Evolutionary conservation across 2,329 filamentous ascomycete genomes (phyloP).

Genomic region (Cadophora luteo-olivacea): DNA sequence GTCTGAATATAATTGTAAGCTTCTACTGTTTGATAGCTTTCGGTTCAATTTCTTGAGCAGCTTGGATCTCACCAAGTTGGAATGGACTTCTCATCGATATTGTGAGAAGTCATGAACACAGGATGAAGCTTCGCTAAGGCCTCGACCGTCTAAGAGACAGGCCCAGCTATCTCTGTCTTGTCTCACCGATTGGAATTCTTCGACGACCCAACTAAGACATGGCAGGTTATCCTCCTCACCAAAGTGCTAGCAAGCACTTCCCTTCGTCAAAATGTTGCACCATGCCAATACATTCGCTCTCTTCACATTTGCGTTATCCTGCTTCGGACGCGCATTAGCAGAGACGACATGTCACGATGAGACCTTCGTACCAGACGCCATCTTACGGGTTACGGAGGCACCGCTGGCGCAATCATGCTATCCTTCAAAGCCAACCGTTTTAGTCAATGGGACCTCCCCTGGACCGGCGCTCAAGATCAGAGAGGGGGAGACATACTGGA

Average conservation of each 20-base stretch:
- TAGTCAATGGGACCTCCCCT: conserved; percentile 57
- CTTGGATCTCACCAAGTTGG: neutral
- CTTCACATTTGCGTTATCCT: neutral
- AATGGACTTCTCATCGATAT: too few species aligned
- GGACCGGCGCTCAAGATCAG: conserved; percentile 52
- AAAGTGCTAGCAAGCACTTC: neutral
- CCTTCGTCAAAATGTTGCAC: neutral
- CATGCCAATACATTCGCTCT: neutral
- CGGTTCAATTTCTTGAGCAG: neutral
- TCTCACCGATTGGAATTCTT: neutral
- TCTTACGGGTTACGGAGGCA: conserved; percentile 49
- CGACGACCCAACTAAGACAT: neutral
- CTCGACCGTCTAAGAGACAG: neutral
- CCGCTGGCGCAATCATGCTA: conserved; percentile 47
- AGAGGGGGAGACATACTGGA: conserved; percentile 54
- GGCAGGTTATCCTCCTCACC: neutral
- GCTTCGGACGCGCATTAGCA: neutral
- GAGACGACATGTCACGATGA: conserved; percentile 30
- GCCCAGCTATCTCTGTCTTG: neutral
- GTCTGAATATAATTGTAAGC: neutral
- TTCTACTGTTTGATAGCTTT: neutral
- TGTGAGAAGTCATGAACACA: too few species aligned
- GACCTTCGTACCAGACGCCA: conserved; percentile 47
- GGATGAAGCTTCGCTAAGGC: neutral
- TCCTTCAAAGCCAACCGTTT: conserved; percentile 46